These are phyloP conservation scores for Gracilariopsis chorda DNA, from an alignment of 23 red algal genomes.

Conservation along the genomic window DNA sequence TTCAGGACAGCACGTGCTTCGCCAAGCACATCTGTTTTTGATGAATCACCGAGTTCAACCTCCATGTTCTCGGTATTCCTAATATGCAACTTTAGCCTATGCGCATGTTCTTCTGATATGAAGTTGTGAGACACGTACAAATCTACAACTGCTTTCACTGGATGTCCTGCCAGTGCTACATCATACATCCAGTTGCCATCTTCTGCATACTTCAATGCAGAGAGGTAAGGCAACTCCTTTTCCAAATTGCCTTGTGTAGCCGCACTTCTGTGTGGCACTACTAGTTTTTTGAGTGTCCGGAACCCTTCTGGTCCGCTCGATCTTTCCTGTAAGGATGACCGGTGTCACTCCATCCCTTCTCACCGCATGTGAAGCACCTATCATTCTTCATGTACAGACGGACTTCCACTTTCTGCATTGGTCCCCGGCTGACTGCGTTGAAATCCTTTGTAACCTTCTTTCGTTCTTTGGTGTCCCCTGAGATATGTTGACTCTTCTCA, in stretches of 20 bases:
- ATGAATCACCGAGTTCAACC: slow-evolving; percentile 25
- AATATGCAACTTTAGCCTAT: background rate
- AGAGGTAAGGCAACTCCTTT: slow-evolving; percentile 17
- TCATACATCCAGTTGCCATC: background rate
- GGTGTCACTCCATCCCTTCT: background rate
- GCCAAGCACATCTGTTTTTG: background rate
- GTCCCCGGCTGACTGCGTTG: background rate
- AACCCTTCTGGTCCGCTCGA: background rate
- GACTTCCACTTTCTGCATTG: background rate
- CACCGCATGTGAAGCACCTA: background rate
- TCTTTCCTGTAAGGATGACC: background rate
- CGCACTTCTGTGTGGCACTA: background rate
- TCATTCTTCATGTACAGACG: background rate
- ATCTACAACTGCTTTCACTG: background rate
- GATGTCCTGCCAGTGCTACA: background rate
- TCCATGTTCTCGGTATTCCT: background rate
- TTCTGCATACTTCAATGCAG: slow-evolving; percentile 18
- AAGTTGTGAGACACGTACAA: background rate
- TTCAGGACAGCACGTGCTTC: background rate
- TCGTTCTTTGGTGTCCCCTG: background rate
- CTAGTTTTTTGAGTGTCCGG: background rate
- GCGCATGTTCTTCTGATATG: background rate
- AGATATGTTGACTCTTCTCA: background rate
- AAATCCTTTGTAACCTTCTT: background rate
- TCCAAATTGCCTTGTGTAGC: background rate